These are phyloP conservation scores for Echites panduratus DNA, from an alignment of 257 asterid genomes.

Conservation along the genomic window DNA sequence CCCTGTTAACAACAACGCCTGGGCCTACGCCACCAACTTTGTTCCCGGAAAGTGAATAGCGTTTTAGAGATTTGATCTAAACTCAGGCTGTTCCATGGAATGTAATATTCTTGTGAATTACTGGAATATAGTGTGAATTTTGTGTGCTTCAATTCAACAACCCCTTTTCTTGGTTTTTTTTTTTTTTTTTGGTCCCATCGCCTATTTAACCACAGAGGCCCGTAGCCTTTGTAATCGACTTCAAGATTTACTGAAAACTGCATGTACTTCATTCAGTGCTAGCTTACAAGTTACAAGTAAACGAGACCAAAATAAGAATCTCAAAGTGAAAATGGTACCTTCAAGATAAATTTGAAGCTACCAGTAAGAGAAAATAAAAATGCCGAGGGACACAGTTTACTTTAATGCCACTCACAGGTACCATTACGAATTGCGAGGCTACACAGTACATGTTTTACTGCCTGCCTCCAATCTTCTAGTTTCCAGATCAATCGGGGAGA, in stretches of 20 bases:
- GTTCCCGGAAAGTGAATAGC: slow-evolving; percentile 38
- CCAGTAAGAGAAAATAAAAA: too few relatives aligned
- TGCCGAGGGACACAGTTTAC: too few relatives aligned
- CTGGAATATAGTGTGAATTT: slow-evolving; percentile 2
- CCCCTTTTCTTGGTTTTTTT: too few relatives aligned
- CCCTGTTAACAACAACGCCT: slow-evolving; percentile 52
- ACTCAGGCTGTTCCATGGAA: neutral
- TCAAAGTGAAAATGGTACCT: too few relatives aligned
- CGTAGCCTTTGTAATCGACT: neutral
- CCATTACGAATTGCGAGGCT: too few relatives aligned
- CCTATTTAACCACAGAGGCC: neutral
- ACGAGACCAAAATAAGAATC: too few relatives aligned
- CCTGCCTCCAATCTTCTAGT: neutral
- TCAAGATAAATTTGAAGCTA: too few relatives aligned
- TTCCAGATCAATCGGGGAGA: neutral
- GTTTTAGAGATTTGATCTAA: neutral
- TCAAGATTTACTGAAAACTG: too few relatives aligned
- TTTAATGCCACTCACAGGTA: too few relatives aligned
- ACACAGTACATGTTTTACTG: too few relatives aligned
- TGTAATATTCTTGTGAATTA: neutral
- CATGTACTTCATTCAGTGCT: too few relatives aligned
- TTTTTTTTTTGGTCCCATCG: neutral
- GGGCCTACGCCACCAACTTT: slow-evolving; percentile 49
- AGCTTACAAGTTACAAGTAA: too few relatives aligned
- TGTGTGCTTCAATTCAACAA: neutral